Base-by-base conservation (phyloP, 345 rosid genomes). In the Aquilaria yunnanensis region DNA sequence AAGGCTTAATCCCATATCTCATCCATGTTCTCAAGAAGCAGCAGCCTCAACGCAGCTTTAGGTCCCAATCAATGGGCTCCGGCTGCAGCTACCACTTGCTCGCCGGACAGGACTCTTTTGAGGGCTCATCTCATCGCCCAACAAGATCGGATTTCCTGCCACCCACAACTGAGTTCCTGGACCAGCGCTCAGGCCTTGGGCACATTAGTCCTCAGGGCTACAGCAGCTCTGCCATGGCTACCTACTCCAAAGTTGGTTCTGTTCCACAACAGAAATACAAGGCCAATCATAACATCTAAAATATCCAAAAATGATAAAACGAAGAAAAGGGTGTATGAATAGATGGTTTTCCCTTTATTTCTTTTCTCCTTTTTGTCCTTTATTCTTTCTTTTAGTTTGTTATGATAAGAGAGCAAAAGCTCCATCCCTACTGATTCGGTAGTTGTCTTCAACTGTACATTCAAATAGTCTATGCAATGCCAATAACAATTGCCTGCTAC, bases 1-100 rank as follows among this genome's bases (percentile, higher is more conserved):
- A 89, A 66, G 96, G 96, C n/a, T 69, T 86, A 46, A 87, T 86
- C 64, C 94, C 96, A 9, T 86, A 51, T 55, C 50, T 86, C 23
- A 54, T 86, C 43, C 86, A 70, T 55, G 86, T 80, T 32, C 59
- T 85, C 54, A 80, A 67, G 71, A 72, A 72, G 61, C 67, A 75
- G 6, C 72, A 72, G 9, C 77, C 65, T 47, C 32, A 59, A 32
- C 57, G 64, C 53, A 46, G 0, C 14, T 70, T 66, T 67, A 54
- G 75, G 47, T 75, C 80, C 0, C 49, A 66, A 12, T 78, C 83
- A 12, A 67, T 32, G 9, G 85, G 83, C 12, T 86, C 96, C 10
- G 75, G 72, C 72, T 76, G 76, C 10, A 72, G 94, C 77, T 83
- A 85, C 83, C 88, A 86, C 67, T 64, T 80, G 74, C 61, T 89